Conservation (phyloP, 331 rosid species). For the Acacia pycnantha region DNA sequence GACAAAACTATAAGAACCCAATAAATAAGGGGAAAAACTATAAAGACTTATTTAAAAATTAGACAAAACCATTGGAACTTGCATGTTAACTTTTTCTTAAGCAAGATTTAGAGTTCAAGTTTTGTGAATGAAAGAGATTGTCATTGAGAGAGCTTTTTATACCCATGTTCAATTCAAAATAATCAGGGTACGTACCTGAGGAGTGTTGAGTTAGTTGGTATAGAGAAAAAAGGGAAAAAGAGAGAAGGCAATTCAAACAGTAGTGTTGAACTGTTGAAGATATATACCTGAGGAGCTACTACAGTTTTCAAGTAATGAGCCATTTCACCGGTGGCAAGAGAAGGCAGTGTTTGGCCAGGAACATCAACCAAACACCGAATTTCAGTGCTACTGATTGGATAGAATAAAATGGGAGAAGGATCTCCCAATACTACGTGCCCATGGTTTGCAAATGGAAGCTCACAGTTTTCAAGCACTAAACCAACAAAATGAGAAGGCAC, state of each 20-base stretch:
- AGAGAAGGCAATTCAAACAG: neutral
- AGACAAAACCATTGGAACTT: too few species aligned
- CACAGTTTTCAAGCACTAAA: conserved; percentile 57
- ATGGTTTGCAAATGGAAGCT: conserved; percentile 69
- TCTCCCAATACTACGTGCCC: conserved; percentile 74
- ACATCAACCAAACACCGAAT: conserved; percentile 79
- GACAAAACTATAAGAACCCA: too few species aligned
- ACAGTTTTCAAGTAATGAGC: conserved; percentile 58
- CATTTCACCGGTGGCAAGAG: conserved; percentile 78
- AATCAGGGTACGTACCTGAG: neutral
- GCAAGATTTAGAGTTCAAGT: neutral
- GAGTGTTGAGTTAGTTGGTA: neutral
- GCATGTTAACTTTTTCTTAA: too few species aligned
- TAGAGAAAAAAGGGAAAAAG: neutral
- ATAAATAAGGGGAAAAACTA: too few species aligned
- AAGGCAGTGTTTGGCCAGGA: conserved; percentile 74
- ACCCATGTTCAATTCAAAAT: neutral
- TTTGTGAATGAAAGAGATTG: neutral
- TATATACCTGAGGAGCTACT: conserved; percentile 73
- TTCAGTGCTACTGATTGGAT: conserved; percentile 77
- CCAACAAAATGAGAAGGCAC: conserved; percentile 81
- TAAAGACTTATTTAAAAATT: too few species aligned
- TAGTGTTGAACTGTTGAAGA: neutral
- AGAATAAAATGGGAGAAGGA: conserved; percentile 75
- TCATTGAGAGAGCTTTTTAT: neutral